Evolutionary conservation across 805 yeast species (phyloP), one percentile per base, ranked within the genome.

Genomic region (Hanseniaspora clermontiae): DNA sequence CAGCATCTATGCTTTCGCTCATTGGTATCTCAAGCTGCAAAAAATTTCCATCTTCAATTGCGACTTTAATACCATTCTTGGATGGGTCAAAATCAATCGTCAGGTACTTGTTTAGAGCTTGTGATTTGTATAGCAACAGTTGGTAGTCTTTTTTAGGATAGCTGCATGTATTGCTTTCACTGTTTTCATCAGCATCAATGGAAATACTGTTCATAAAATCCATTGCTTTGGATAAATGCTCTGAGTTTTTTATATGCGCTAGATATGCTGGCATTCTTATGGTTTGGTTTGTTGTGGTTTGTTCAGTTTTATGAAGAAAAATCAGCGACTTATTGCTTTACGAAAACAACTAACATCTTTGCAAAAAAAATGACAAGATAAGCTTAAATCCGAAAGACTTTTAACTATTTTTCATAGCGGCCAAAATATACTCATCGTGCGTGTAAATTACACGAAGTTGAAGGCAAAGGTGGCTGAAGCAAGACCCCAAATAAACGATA

Each of bases 151-250:
- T 45, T 24, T 45, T 45, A n/a, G 48, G 48, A 45, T 45, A 45
- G 20, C 37, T 45, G 48, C n/a, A 45, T 8, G 31, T 29, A 24
- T 7, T 17, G 14, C 20, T 31, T n/a, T 45, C 27, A 12, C 27
- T 17, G 36, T 45, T 19, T 14, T 39, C 32, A 17, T 19, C 15
- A 19, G 50, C 15, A 39, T 50, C 43, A 3, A 19, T 46, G 29
- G 57, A 20, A 15, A 53, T 53, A 24, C 57, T 46, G 15, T 53
- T 53, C 7, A 53, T 53, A 17, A 53, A 53, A 24, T 53, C 57
- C 19, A 31, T 5, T 2, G 39, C 47, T 14, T 47, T 17, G 10
- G 14, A 15, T 14, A 46, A 11, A 8, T 53, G 34, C 9, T 53
- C 43, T 9, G 43, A 53, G 4, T 27, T 27, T 20, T 46, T 53